Evolutionary conservation across 2,329 filamentous ascomycete species (phyloP).

Genomic region (Annulohypoxylon truncatum): DNA sequence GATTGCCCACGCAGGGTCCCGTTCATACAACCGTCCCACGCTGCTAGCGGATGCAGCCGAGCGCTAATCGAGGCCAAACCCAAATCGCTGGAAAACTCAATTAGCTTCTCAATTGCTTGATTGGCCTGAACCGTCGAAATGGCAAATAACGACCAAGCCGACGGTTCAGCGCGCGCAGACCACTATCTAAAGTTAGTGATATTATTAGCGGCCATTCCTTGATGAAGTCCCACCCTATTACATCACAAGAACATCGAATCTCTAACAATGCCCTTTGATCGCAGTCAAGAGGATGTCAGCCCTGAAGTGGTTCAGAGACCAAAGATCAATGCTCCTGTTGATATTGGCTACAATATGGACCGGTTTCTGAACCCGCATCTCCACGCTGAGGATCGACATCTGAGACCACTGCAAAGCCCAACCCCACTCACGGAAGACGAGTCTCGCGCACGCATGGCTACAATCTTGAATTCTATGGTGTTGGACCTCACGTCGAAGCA

Average conservation of each 20-base stretch:
- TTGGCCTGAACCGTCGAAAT: constrained; percentile 28
- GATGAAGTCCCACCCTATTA: neutral
- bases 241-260: neutral
- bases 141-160: constrained; percentile 38
- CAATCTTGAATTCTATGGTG: constrained; percentile 38
- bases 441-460: constrained; percentile 46
- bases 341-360: constrained; percentile 45
- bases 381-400: constrained; percentile 43
- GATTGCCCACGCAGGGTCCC: constrained; percentile 20
- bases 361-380: constrained; percentile 45
- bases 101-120: neutral
- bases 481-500: constrained; percentile 16
- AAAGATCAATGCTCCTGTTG: constrained; percentile 41
- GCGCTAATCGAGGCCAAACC: constrained; percentile 35
- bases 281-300: constrained; percentile 36
- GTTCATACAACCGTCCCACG: constrained; percentile 19
- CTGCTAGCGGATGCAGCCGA: constrained; percentile 41
- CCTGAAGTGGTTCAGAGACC: constrained; percentile 35
- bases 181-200: constrained; percentile 45
- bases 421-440: constrained; percentile 46
- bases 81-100: constrained; percentile 21
- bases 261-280: neutral
- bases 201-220: neutral
- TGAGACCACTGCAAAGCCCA: constrained; percentile 41
- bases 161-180: constrained; percentile 43